Evolutionary conservation across 345 rosid genomes (phyloP).

Genomic region (Populus alba): DNA sequence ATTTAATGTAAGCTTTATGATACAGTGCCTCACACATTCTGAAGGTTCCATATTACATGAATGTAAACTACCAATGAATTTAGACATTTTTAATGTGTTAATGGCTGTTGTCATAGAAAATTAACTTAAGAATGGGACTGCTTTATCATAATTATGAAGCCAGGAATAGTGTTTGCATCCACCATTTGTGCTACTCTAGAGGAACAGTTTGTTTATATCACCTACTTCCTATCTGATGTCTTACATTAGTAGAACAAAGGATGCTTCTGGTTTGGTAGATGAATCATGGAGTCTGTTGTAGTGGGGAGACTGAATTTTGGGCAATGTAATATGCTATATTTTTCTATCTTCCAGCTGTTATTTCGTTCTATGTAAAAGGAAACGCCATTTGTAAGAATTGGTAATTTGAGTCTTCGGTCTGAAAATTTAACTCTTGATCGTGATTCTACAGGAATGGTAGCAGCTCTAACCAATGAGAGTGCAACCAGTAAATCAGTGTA

Average conservation of each 20-base stretch:
- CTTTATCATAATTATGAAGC: background rate
- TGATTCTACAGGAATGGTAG: conserved; percentile 73
- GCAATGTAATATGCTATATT: background rate
- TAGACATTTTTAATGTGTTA: background rate
- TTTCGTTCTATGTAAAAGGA: too few relatives aligned
- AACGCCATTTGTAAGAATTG: background rate
- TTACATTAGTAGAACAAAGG: background rate
- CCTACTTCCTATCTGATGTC: background rate
- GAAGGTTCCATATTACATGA: background rate
- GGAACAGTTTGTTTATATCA: background rate
- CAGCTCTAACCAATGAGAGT: conserved; percentile 88
- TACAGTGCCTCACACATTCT: background rate
- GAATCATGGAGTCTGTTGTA: background rate
- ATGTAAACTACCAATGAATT: background rate
- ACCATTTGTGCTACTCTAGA: background rate
- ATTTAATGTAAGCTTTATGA: background rate
- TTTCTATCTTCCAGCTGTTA: background rate
- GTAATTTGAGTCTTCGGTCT: background rate
- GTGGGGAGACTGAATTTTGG: background rate
- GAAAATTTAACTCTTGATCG: background rate
- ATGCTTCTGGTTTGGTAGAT: background rate
- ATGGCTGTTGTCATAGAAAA: background rate
- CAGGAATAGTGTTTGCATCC: background rate
- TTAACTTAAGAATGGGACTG: background rate
- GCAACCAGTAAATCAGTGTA: conserved; percentile 98